These are phyloP conservation scores for Potentilla sterilis DNA, from an alignment of 306 rosid species.

Conservation along the genomic window DNA sequence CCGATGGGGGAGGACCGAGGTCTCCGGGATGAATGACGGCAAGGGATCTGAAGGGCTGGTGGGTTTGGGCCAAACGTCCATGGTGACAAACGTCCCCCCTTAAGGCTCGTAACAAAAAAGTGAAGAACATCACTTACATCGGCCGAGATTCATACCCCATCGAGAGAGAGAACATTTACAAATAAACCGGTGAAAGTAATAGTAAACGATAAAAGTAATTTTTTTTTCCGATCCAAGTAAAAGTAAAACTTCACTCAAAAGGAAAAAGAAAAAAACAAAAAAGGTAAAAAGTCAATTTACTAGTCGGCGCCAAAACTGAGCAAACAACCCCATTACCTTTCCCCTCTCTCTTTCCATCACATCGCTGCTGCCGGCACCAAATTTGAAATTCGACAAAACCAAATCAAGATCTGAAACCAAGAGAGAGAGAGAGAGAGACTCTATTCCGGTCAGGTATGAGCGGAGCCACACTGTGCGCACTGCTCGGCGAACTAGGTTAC, in stretches of 20 bases:
- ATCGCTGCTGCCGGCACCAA: not conserved
- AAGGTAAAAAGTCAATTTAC: not conserved
- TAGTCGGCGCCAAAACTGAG: conserved; percentile 35
- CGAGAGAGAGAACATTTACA: too few relatives aligned
- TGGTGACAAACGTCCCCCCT: too few relatives aligned
- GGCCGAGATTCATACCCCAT: too few relatives aligned
- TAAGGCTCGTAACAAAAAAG: too few relatives aligned
- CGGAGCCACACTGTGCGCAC: conserved; percentile 54
- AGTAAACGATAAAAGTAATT: too few relatives aligned
- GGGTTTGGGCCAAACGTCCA: too few relatives aligned
- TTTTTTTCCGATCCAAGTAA: too few relatives aligned
- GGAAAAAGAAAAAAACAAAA: not conserved
- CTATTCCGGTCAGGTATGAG: conserved; percentile 46
- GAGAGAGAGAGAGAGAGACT: not conserved
- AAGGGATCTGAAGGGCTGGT: too few relatives aligned
- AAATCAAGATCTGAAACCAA: not conserved
- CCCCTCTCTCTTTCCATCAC: not conserved
- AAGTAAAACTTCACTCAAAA: not conserved
- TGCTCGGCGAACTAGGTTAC: conserved; percentile 74
- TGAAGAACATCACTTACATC: too few relatives aligned
- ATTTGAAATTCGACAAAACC: conserved; percentile 5
- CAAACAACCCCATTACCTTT: not conserved
- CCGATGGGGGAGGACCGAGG: too few relatives aligned
- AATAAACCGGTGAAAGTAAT: too few relatives aligned
- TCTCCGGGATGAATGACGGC: too few relatives aligned